Percentiles rank a stretch among this genome's conserved stretches.
Conservation (phyloP, 176 grass and related monocot genomes). For the Hordeum marinum region DNA sequence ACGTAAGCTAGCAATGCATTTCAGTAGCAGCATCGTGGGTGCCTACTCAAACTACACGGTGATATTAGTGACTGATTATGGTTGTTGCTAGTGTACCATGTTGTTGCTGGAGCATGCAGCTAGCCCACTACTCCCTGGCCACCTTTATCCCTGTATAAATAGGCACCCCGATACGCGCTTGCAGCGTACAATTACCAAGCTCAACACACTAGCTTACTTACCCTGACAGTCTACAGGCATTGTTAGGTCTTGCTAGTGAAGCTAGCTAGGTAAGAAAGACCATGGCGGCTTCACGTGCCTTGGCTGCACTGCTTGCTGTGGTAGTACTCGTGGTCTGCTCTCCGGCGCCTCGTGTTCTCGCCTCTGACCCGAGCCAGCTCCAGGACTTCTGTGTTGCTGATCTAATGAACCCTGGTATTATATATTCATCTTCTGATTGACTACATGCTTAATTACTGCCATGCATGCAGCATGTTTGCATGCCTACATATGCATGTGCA, state of each 20-base stretch:
- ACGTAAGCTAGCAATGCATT: not conserved
- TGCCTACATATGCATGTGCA: not conserved
- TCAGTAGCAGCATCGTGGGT: conserved; percentile 18
- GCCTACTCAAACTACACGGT: conserved; percentile 34
- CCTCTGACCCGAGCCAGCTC: conserved; percentile 53
- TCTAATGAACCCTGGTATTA: conserved; percentile 30
- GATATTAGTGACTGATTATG: not conserved
- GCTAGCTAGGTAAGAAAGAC: not conserved
- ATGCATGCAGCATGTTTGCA: not conserved
- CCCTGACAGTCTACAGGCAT: not conserved
- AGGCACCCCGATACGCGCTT: not conserved
- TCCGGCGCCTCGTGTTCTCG: conserved; percentile 33
- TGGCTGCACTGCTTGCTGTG: conserved; percentile 33
- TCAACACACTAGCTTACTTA: not conserved
- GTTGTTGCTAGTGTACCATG: conserved; percentile 11
- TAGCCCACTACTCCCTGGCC: conserved; percentile 20
- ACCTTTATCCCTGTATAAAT: conserved; percentile 49
- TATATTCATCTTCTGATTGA: not conserved
- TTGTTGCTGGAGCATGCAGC: conserved; percentile 15
- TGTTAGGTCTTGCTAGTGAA: not conserved
- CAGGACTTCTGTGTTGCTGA: conserved; percentile 84
- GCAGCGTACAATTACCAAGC: not conserved
- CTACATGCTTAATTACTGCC: not conserved
- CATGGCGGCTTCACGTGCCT: conserved; percentile 39
- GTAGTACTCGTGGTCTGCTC: not conserved